Base-by-base conservation (phyloP, 108 stramenopile genomes). In the Skeletonema costatum region DNA sequence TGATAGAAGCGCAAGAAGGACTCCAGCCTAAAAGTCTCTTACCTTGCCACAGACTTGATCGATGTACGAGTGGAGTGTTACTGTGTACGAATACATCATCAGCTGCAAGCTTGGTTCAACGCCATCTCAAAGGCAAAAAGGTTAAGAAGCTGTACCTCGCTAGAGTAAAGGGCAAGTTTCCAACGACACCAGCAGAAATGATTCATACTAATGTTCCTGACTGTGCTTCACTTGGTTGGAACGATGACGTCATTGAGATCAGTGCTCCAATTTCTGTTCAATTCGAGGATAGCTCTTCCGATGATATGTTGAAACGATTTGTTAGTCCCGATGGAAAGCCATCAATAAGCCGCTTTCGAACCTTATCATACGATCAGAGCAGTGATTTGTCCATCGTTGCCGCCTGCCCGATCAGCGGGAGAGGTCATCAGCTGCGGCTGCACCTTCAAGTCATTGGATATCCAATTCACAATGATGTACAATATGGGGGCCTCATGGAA, bases 391-490 rank as follows among this genome's bases (percentile, higher is more conserved):
- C 92, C 1, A 62, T 96, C 0, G 42, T 98, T 32, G 46, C 72
- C 13, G 94, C 93, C 68, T 58, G 63, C 56, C 97, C 96, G 9
- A 44, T 93, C 1, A 97, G 96, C 14, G 98, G 98, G 5, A 76
- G 98, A 8, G 96, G 93, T 44, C 98, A 98, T 73, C 98, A 98
- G 81, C 69, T 98, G 29, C 83, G 98, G 9, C 87, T 98, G 16
- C 98, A 98, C 74, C 82, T 96, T 4, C 75, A 89, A 53, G 66
- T 74, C 29, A 70, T 97, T 11, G 95, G 95, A 7, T 85, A 73
- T 74, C 89, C 98, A 7, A 96, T 98, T 50, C 78, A 85, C 14
- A 83, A 89, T 63, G 98, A 98, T 73, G 68, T 85, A 33, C 85
- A 85, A 56, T 97, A 98, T 65, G 97, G 95, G 35, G 90, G 92